Conservation (phyloP, 345 rosid species). For the Firmiana major region DNA sequence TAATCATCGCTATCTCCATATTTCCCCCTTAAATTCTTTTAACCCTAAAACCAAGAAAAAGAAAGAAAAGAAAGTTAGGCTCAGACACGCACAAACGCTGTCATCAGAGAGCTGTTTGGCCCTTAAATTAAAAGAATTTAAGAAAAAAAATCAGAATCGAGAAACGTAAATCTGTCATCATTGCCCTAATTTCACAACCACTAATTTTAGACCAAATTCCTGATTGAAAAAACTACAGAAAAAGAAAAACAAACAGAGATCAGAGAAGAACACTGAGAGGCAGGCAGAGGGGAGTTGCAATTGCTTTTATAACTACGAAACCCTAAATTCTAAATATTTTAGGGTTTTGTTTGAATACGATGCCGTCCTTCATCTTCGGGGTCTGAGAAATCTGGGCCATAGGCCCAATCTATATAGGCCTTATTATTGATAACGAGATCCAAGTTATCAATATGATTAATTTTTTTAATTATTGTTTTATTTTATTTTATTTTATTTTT, state of each 20-base stretch:
- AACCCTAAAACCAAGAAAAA: not conserved
- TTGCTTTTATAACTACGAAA: not conserved
- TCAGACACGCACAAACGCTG: conserved; percentile 11
- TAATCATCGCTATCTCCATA: conserved; percentile 32
- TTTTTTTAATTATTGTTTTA: too few relatives aligned
- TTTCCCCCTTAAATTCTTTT: not conserved
- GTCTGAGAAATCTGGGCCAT: not conserved
- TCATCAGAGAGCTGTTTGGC: not conserved
- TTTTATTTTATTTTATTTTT: too few relatives aligned
- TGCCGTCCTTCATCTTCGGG: not conserved
- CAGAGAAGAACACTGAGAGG: not conserved
- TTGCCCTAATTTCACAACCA: not conserved
- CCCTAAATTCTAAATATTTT: not conserved
- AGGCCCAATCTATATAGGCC: not conserved
- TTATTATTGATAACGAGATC: not conserved
- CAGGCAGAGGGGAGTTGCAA: not conserved
- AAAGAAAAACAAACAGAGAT: too few relatives aligned
- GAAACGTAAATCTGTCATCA: not conserved
- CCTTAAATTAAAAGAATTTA: not conserved
- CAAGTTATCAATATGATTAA: not conserved
- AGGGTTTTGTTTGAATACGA: not conserved
- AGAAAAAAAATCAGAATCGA: not conserved
- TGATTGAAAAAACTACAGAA: not conserved
- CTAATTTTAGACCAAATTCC: not conserved
- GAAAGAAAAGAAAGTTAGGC: not conserved